These are phyloP conservation scores for Mycosarcoma mackinlayi DNA, from an alignment of 1,284 basidiomycete genomes.

Conservation along the genomic window DNA sequence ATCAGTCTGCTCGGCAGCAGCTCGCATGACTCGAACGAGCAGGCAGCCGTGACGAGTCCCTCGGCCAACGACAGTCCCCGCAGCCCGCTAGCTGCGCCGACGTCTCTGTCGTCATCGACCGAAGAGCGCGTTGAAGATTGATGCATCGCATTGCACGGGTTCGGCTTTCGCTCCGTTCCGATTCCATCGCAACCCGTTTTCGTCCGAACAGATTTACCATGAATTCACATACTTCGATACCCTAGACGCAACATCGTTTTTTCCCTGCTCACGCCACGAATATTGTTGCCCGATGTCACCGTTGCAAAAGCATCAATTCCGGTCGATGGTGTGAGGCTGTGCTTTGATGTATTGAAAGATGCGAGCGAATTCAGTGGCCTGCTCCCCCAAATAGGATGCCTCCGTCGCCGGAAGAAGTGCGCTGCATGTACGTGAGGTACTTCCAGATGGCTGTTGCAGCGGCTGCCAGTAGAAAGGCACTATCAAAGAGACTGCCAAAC, in stretches of 20 bases:
- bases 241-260: too few relatives aligned
- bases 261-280: too few relatives aligned
- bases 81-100: slow-evolving; percentile 11
- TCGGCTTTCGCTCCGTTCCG: too few relatives aligned
- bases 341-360: not conserved
- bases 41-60: slow-evolving; percentile 1
- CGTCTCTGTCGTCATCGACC: not conserved
- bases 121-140: not conserved
- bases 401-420: slow-evolving; percentile 31
- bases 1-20: slow-evolving; percentile 36
- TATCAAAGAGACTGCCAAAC: slow-evolving; percentile 69
- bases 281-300: too few relatives aligned
- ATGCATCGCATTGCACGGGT: too few relatives aligned
- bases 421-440: slow-evolving; percentile 39
- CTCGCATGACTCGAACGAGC: slow-evolving; percentile 7
- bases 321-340: too few relatives aligned
- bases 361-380: not conserved
- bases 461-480: slow-evolving; percentile 68
- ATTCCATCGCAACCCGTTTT: too few relatives aligned
- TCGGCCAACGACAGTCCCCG: not conserved
- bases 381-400: slow-evolving; percentile 35
- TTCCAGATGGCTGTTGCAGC: slow-evolving; percentile 47
- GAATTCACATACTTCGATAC: too few relatives aligned
- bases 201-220: too few relatives aligned
- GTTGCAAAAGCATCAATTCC: too few relatives aligned